Evolutionary conservation across 164 flowering plant genomes (phyloP).

Genomic region (Pachysandra terminalis): DNA sequence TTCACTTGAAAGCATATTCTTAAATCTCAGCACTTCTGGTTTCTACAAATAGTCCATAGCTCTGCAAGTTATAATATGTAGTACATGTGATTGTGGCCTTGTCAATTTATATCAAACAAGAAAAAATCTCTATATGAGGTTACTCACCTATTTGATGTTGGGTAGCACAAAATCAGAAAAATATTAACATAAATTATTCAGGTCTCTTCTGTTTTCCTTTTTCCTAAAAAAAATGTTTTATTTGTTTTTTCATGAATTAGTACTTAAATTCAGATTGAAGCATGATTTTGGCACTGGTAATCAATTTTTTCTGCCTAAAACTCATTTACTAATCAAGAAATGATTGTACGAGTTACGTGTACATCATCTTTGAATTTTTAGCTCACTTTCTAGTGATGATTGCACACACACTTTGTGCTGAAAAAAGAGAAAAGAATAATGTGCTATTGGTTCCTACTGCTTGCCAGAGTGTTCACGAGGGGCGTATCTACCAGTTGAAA

Average conservation of each 20-base stretch:
- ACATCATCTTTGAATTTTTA: not conserved
- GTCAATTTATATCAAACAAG: too few relatives aligned
- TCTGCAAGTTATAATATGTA: too few relatives aligned
- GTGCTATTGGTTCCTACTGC: not conserved
- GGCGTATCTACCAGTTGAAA: slow-evolving; percentile 79
- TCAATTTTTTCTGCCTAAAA: not conserved
- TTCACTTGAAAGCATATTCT: too few relatives aligned
- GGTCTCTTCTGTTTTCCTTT: not conserved
- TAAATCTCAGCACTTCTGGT: too few relatives aligned
- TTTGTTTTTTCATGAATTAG: not conserved
- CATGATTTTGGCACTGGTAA: not conserved
- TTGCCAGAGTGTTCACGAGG: slow-evolving; percentile 73
- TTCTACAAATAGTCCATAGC: too few relatives aligned
- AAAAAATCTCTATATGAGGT: too few relatives aligned
- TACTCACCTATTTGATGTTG: not conserved
- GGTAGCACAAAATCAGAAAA: not conserved
- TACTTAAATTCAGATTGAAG: not conserved
- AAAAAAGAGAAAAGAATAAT: not conserved
- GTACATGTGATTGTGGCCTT: too few relatives aligned
- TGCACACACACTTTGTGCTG: not conserved
- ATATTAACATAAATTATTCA: not conserved
- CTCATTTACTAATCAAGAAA: not conserved
- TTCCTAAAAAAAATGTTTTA: not conserved
- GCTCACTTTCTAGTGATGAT: not conserved
- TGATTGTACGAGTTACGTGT: not conserved